A percentile compares a stretch with the other conserved stretches of the same genome.
Conservation (phyloP, 331 rosid species). For the Ulmus americana region DNA sequence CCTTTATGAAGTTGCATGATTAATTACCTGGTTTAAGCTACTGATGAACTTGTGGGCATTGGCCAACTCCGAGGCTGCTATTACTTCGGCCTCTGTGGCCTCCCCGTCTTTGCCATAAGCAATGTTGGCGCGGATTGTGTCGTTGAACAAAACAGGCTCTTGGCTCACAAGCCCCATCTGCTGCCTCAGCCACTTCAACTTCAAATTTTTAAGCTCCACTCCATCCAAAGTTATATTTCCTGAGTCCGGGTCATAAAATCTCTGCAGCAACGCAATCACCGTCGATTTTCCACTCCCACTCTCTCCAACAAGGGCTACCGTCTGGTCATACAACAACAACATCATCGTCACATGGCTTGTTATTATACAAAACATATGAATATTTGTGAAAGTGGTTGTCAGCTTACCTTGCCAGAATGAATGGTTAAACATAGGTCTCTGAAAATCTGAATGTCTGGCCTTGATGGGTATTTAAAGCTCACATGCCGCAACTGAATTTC, state of each 20-base stretch:
- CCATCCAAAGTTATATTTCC: conserved; percentile 61
- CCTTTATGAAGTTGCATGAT: background rate
- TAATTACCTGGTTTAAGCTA: conserved; percentile 46
- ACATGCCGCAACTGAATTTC: conserved; percentile 57
- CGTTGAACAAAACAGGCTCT: conserved; percentile 67
- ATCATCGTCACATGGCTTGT: too few relatives aligned
- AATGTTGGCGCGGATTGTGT: conserved; percentile 62
- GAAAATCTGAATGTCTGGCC: conserved; percentile 62
- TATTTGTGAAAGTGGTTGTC: too few relatives aligned
- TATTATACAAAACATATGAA: too few relatives aligned
- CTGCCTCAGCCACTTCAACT: conserved; percentile 70
- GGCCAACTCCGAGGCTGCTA: conserved; percentile 55
- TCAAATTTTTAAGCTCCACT: conserved; percentile 41
- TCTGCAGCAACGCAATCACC: conserved; percentile 58
- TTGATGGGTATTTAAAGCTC: conserved; percentile 62
- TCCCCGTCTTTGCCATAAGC: conserved; percentile 65
- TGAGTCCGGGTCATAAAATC: conserved; percentile 69
- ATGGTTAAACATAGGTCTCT: conserved; percentile 57
- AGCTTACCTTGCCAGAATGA: conserved; percentile 57
- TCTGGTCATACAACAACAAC: conserved; percentile 28
- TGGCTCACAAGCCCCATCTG: conserved; percentile 81
- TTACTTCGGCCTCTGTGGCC: conserved; percentile 63
- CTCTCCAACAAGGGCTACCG: conserved; percentile 73
- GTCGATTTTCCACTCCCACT: conserved; percentile 89
- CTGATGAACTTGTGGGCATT: conserved; percentile 72